Evolutionary conservation across 192 early-diverging fungal genomes (phyloP).

Genomic region (Coemansia sp.): DNA sequence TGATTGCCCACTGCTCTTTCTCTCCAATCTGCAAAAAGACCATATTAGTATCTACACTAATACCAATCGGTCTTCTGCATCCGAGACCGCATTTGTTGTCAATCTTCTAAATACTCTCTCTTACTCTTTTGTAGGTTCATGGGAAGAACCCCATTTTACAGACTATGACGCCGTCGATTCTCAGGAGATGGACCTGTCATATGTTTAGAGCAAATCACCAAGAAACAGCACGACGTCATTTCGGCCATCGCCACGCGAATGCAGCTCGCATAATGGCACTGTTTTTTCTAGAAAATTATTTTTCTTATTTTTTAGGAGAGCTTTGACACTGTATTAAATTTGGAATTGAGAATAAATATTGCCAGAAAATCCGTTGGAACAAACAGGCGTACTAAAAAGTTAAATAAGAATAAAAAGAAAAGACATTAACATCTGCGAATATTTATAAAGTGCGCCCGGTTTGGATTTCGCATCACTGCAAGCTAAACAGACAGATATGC

Average conservation of each 20-base stretch:
- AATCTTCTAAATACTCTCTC: not conserved
- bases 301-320: not conserved
- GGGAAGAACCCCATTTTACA: constrained; percentile 31
- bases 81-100: not conserved
- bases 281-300: not conserved
- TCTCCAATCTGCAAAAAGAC: not conserved
- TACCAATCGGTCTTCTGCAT: no score
- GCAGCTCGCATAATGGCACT: not conserved
- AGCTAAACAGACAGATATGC: no score
- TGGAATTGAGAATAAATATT: not conserved
- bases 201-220: not conserved
- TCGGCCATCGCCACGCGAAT: no score
- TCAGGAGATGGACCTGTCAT: constrained; percentile 29
- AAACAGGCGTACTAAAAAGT: not conserved
- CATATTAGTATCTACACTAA: no score
- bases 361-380: not conserved
- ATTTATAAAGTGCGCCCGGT: no score
- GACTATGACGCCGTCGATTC: constrained; percentile 30
- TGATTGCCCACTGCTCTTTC: not conserved
- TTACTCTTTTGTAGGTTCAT: constrained; percentile 10
- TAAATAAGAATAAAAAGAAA: not conserved
- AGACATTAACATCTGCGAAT: not conserved
- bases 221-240: no score
- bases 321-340: not conserved
- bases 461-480: no score